Base-by-base conservation (phyloP, 2,329 filamentous ascomycete genomes). In the Aureobasidium sp. region DNA sequence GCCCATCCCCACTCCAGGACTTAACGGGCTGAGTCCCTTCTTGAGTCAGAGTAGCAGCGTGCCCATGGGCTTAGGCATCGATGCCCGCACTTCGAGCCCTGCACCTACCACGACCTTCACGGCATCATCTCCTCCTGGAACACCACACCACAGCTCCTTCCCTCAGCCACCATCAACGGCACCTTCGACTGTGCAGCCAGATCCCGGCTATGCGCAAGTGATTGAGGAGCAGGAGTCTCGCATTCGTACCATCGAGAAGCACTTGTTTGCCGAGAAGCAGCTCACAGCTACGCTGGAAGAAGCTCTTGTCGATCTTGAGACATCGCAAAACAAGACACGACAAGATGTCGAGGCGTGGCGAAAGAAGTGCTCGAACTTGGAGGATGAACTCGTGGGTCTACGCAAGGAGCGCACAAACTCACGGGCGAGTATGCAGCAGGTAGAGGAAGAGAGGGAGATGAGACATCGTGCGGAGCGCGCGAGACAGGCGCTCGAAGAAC, bases 391-490 rank as follows among this genome's bases (percentile, higher is more conserved):
- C 65, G 84, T 86, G 64, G 79, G 87, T 45, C 75, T 87, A 66
- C 79, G 79, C 69, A 84, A 85, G 69, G 84, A 87, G 72, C 78
- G 80, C 63, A 81, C 79, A 41, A 82, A 67, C 56, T 72, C 82
- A 37, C 79, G 86, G 36, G 81, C 86, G 65, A 86, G 83, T 66
- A 83, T 97, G 68, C 91, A 96, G 74, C 90, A 91, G 64, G 90
- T 97, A 25, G 95, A 99, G 74, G 93, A 99, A 76, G 94, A 99
- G 82, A 86, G 93, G 69, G 93, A 90, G 79, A 95, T 96, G 78
- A 84, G 94, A 64, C 83, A 91, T 66, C 90, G 93, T 65, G 92
- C 95, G 39, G 94, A 99, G 79, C 86, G 89, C 67, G 94, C 94
- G 47, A 83, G 89, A 60, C 89, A 88, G 42, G 90, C 96, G 70